These are phyloP conservation scores for Suhomyces sp. DNA, from an alignment of 805 yeast genomes.

Conservation along the genomic window DNA sequence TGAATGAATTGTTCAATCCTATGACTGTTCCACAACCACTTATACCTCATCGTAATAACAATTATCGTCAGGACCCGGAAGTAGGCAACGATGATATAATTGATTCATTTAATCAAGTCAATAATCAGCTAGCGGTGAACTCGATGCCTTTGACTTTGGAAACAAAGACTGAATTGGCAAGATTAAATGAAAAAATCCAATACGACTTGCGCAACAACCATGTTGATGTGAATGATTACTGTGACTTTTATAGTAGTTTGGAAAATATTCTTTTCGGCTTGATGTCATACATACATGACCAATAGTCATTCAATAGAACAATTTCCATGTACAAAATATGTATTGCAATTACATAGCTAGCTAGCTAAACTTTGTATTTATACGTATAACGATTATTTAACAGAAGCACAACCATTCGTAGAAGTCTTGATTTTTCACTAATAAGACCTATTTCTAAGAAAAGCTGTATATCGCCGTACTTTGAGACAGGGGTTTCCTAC, in stretches of 20 bases:
- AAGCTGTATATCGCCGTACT: too few species aligned
- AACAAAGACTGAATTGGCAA: conserved; percentile 25
- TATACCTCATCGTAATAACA: conserved; percentile 1
- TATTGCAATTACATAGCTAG: background rate
- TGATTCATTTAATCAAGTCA: background rate
- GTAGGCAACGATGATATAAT: background rate
- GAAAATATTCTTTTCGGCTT: conserved; percentile 40
- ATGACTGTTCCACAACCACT: conserved; percentile 45
- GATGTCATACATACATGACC: conserved; percentile 32
- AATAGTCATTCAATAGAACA: background rate
- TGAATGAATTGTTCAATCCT: conserved; percentile 39
- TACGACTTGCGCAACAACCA: conserved; percentile 42
- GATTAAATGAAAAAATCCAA: conserved; percentile 36
- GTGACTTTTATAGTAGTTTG: conserved; percentile 41
- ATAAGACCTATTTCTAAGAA: too few species aligned
- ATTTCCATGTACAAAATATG: background rate
- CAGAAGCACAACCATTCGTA: background rate
- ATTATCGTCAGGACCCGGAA: background rate
- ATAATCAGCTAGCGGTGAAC: conserved; percentile 7
- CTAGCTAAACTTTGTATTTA: background rate
- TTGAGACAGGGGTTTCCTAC: background rate
- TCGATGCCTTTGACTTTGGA: conserved; percentile 9
- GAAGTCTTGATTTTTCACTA: background rate
- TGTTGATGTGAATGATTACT: conserved; percentile 44
- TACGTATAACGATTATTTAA: too few species aligned